Evolutionary conservation across 805 yeast species (phyloP).

Genomic region (Saccharomycopsis sp.): DNA sequence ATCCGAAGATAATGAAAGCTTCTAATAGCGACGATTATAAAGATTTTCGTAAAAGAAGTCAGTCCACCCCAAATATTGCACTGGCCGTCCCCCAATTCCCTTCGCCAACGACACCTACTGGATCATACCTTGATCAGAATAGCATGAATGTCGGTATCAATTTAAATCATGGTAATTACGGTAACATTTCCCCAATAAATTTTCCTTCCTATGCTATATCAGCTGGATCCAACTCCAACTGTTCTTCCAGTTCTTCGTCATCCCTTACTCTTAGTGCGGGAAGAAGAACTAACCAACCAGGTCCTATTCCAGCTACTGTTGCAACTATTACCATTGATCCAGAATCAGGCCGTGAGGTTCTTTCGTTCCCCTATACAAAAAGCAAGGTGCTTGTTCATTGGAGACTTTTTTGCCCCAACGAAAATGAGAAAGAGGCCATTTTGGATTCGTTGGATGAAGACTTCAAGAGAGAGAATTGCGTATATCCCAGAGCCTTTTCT

Average conservation of each 20-base stretch:
- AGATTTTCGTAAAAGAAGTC: conserved; percentile 5
- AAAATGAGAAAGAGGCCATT: conserved; percentile 11
- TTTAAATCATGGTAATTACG: background rate
- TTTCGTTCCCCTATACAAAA: conserved; percentile 29
- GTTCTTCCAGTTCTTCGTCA: background rate
- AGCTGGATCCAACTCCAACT: background rate
- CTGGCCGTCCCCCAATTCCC: background rate
- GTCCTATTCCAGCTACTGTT: conserved; percentile 31
- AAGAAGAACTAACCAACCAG: conserved; percentile 28
- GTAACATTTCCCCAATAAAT: background rate
- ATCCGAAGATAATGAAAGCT: background rate
- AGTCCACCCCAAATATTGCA: conserved; percentile 2
- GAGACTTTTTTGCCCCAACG: conserved; percentile 15
- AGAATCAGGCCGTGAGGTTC: conserved; percentile 27
- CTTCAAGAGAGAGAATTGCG: conserved; percentile 37
- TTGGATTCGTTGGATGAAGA: conserved; percentile 25
- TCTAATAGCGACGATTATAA: background rate
- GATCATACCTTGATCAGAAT: background rate
- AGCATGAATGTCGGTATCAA: background rate
- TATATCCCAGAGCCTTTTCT: conserved; percentile 38
- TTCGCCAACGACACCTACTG: background rate
- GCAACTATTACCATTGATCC: conserved; percentile 25
- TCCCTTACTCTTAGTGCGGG: background rate
- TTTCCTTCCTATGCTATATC: background rate
- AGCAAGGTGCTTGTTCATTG: conserved; percentile 25